Evolutionary conservation across 495 filamentous ascomycete genomes (phyloP).

Genomic region (Melanomma pulvis-pyrius): DNA sequence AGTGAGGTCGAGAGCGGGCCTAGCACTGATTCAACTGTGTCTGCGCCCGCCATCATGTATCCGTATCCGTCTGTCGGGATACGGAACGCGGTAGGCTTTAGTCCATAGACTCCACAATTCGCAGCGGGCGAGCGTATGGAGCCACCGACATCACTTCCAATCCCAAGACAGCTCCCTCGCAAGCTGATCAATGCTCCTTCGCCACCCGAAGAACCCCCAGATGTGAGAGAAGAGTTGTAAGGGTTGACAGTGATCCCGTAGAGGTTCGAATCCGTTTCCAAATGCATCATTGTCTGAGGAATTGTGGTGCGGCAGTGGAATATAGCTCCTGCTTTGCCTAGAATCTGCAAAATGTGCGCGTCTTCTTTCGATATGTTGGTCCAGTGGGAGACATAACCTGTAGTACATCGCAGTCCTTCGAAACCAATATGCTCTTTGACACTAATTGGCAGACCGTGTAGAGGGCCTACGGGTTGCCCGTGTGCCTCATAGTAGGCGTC

Average conservation of each 20-base stretch:
- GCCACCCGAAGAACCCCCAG: slow-evolving; percentile 41
- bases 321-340: slow-evolving; percentile 54
- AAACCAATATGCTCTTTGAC: slow-evolving; percentile 69
- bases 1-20: slow-evolving; percentile 67
- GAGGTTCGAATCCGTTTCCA: slow-evolving; percentile 60
- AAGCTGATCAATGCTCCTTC: slow-evolving; percentile 43
- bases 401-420: slow-evolving; percentile 55
- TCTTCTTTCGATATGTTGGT: slow-evolving; percentile 49
- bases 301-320: slow-evolving; percentile 58
- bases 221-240: slow-evolving; percentile 34
- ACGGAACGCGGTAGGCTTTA: slow-evolving; percentile 63
- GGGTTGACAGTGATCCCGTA: slow-evolving; percentile 53
- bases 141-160: slow-evolving; percentile 44
- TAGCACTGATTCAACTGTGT: slow-evolving; percentile 61
- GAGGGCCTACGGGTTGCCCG: slow-evolving; percentile 56
- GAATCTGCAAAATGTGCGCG: slow-evolving; percentile 53
- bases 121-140: slow-evolving; percentile 57
- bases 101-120: slow-evolving; percentile 65
- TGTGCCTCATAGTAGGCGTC: slow-evolving; percentile 42
- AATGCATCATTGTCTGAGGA: slow-evolving; percentile 65
- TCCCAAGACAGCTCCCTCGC: slow-evolving; percentile 35
- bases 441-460: slow-evolving; percentile 70
- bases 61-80: slow-evolving; percentile 58
- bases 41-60: slow-evolving; percentile 57
- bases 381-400: slow-evolving; percentile 53